Percentiles rank a stretch among this genome's conserved stretches.
These are phyloP conservation scores for Alternaria triticimaculans DNA, from an alignment of 2,329 filamentous ascomycete genomes.

Conservation along the genomic window DNA sequence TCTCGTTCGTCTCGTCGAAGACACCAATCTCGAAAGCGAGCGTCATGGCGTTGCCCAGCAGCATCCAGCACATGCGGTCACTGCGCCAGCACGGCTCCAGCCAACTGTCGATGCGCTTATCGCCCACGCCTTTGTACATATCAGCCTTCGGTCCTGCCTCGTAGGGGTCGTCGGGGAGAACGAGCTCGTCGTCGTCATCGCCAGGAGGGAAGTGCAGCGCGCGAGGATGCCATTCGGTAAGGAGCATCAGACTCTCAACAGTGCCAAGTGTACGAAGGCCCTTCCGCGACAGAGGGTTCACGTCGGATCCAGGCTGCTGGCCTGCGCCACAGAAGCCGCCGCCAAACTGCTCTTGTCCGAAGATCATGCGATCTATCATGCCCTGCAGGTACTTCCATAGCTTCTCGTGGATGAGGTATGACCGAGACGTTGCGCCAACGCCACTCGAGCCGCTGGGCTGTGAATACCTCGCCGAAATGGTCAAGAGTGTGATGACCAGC, in stretches of 20 bases:
- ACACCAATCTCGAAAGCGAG: constrained; percentile 93
- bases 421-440: constrained; percentile 72
- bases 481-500: constrained; percentile 86
- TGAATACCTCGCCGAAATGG: constrained; percentile 87
- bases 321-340: constrained; percentile 83
- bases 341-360: constrained; percentile 95
- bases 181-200: constrained; percentile 68
- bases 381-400: constrained; percentile 92
- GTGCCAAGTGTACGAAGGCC: constrained; percentile 90
- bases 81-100: constrained; percentile 90
- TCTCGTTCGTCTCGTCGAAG: constrained; percentile 86
- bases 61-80: constrained; percentile 98
- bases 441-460: constrained; percentile 76
- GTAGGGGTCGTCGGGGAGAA: constrained; percentile 72
- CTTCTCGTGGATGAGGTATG: constrained; percentile 91
- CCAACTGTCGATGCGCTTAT: constrained; percentile 90
- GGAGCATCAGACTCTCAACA: constrained; percentile 89
- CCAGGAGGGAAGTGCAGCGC: constrained; percentile 88
- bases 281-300: constrained; percentile 62
- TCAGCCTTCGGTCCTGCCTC: constrained; percentile 49
- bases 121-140: constrained; percentile 68
- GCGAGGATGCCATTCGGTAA: constrained; percentile 97
- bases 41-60: constrained; percentile 87
- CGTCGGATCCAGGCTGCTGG: constrained; percentile 70
- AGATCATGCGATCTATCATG: constrained; percentile 94